These are phyloP conservation scores for Curvularia sp. DNA, from an alignment of 2,329 filamentous ascomycete species.

Conservation along the genomic window DNA sequence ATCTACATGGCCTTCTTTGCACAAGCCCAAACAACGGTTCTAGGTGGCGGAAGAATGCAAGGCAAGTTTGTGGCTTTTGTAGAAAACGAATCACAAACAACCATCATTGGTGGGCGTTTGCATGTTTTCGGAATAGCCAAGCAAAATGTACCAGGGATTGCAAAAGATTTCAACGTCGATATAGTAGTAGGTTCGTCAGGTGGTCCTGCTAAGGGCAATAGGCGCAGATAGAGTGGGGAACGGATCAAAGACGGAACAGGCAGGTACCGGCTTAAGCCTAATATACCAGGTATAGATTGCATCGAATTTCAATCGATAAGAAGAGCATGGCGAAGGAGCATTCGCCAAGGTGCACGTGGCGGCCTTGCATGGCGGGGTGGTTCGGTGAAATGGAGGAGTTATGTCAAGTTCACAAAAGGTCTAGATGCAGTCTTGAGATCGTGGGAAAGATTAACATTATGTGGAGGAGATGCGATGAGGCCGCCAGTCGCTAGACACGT, in stretches of 20 bases:
- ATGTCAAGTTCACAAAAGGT: background rate
- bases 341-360: background rate
- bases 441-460: slow-evolving; percentile 4
- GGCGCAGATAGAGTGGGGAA: background rate
- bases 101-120: background rate
- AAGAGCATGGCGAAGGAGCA: background rate
- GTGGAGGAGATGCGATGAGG: slow-evolving; percentile 1
- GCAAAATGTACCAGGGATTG: background rate
- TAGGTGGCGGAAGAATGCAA: background rate
- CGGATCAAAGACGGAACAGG: slow-evolving; percentile 1
- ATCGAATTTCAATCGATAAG: background rate
- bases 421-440: background rate
- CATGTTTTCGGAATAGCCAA: background rate
- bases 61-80: background rate
- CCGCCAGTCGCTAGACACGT: background rate
- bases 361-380: background rate
- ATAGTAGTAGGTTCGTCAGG: background rate
- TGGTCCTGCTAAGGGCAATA: background rate
- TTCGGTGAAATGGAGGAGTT: background rate
- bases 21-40: background rate
- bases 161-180: background rate
- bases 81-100: background rate
- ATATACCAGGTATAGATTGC: background rate
- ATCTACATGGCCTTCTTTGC: background rate
- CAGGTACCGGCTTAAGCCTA: background rate